Conservation (phyloP, 1,284 basidiomycete genomes). For the Earliella scabrosa region DNA sequence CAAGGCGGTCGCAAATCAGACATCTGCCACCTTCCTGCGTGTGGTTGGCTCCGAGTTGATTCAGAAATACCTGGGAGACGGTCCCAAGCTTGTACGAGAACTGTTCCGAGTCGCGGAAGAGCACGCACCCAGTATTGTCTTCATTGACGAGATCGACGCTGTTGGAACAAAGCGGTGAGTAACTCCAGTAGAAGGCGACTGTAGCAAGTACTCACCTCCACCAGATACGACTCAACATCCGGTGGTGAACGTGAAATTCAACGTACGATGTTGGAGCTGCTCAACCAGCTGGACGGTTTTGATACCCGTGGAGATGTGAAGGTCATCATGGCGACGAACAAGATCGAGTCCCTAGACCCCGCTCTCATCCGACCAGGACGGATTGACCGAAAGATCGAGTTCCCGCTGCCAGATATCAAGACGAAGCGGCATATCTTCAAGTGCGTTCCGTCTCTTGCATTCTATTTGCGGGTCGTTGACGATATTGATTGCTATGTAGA, state of each 20-base stretch:
- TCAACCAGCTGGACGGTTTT: conserved; percentile 99
- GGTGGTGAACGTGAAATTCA: conserved; percentile 99
- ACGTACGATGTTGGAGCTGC: conserved; percentile 97
- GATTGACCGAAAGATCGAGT: conserved; percentile 98
- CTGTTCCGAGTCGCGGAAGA: conserved; percentile 97
- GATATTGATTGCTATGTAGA: no score
- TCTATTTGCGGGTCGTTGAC: no score
- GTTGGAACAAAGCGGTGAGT: conserved; percentile 95
- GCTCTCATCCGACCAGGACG: conserved; percentile 97
- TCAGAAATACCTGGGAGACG: conserved; percentile 99
- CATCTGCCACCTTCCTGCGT: conserved; percentile 97
- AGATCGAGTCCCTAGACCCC: conserved; percentile 94
- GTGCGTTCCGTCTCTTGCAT: conserved; percentile 39
- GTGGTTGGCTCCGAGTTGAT: conserved; percentile 99
- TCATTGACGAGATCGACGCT: conserved; percentile 99
- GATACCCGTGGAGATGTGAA: conserved; percentile 99
- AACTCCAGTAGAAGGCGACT: no score
- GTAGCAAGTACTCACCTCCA: no score
- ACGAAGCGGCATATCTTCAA: conserved; percentile 99
- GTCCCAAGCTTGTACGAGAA: conserved; percentile 98
- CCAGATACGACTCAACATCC: conserved; percentile 94
- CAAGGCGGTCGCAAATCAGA: conserved; percentile 99
- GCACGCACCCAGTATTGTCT: conserved; percentile 98
- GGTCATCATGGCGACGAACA: conserved; percentile 94
- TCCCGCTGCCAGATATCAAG: conserved; percentile 93